These are phyloP conservation scores for Piper longum DNA, from an alignment of 164 flowering plant species.

Conservation along the genomic window DNA sequence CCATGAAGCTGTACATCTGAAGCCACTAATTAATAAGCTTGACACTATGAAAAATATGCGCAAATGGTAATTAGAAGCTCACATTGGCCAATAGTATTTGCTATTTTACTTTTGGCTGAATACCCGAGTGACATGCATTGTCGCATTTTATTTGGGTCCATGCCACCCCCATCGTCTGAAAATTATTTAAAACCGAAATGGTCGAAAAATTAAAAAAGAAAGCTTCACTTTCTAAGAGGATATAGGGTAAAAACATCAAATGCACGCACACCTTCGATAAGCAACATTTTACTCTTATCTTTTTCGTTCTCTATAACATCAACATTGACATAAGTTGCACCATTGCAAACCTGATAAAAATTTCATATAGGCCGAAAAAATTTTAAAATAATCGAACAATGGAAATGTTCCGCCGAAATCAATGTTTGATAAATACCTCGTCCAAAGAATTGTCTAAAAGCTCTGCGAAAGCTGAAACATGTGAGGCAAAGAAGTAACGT, in stretches of 20 bases:
- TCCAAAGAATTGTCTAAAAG: slow-evolving; percentile 94
- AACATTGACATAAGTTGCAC: slow-evolving; percentile 67
- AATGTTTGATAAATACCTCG: slow-evolving; percentile 22
- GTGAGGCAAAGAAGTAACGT: too few species aligned
- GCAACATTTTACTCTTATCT: slow-evolving; percentile 60
- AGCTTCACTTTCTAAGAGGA: too few species aligned
- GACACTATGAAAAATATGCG: not conserved
- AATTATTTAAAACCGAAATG: not conserved
- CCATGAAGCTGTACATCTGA: not conserved
- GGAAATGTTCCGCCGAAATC: not conserved
- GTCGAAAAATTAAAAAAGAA: too few species aligned
- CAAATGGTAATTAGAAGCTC: slow-evolving; percentile 5
- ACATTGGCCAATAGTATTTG: slow-evolving; percentile 94
- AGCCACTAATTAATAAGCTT: not conserved
- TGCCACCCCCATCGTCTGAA: slow-evolving; percentile 68
- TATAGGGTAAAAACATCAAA: not conserved
- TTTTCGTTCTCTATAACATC: slow-evolving; percentile 57
- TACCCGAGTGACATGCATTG: slow-evolving; percentile 97
- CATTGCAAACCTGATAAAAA: slow-evolving; percentile 40
- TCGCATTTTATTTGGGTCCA: slow-evolving; percentile 86
- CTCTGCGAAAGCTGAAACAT: slow-evolving; percentile 78
- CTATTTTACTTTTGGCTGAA: slow-evolving; percentile 80
- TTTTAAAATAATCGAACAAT: not conserved
- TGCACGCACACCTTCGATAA: slow-evolving; percentile 58
- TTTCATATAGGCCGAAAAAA: slow-evolving; percentile 15